Conservation (phyloP, 331 rosid genomes). For the Dryas integrifolia region DNA sequence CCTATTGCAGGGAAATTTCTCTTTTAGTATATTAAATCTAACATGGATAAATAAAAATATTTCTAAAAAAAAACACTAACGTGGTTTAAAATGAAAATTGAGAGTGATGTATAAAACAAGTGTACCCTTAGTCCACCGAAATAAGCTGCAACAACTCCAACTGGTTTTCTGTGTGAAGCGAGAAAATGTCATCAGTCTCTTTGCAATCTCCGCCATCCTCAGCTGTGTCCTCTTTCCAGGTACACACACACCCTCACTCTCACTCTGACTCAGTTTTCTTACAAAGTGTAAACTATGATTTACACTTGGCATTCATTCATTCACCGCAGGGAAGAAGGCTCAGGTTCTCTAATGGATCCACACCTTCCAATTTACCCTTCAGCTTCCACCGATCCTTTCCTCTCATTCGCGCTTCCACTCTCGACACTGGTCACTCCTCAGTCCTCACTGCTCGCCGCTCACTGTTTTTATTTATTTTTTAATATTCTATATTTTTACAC, state of each 20-base stretch:
- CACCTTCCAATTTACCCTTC: conserved; percentile 30
- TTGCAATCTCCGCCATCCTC: conserved; percentile 70
- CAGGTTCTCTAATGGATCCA: conserved; percentile 41
- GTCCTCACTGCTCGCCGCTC: background rate
- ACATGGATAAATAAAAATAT: too few species aligned
- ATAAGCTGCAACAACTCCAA: background rate
- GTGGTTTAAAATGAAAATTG: too few species aligned
- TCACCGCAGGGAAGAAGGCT: conserved; percentile 37
- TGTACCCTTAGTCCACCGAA: background rate
- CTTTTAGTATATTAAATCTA: too few species aligned
- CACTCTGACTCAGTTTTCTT: background rate
- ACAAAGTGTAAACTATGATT: background rate
- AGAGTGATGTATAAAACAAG: background rate
- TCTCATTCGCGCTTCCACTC: conserved; percentile 51
- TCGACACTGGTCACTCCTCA: conserved; percentile 45
- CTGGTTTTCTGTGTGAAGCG: background rate
- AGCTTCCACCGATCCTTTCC: conserved; percentile 38
- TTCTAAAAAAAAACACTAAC: too few species aligned
- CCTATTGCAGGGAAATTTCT: too few species aligned
- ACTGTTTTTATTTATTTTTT: background rate
- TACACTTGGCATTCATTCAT: background rate
- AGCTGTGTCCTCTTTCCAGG: conserved; percentile 48
- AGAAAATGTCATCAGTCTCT: conserved; percentile 54
- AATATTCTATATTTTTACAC: background rate
- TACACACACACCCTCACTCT: background rate